A percentile compares a stretch with the other conserved stretches of the same genome.
Evolutionary conservation across 306 rosid species (phyloP).

Genomic region (Castanea sativa): DNA sequence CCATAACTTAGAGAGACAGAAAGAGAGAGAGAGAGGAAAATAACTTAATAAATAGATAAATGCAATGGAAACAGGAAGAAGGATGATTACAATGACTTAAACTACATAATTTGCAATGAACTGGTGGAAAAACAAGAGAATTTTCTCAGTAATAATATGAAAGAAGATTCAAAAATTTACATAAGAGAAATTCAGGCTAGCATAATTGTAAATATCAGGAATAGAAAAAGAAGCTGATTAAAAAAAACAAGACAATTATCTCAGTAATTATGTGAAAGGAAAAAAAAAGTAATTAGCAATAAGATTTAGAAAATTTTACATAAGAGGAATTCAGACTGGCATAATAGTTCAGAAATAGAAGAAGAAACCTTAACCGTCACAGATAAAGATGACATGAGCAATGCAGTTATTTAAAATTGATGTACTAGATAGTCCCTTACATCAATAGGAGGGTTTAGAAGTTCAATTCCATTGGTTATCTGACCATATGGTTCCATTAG

Average conservation of each 20-base stretch:
- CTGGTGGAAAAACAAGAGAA: background rate
- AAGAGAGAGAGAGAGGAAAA: no score
- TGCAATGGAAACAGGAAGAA: background rate
- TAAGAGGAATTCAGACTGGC: constrained; percentile 4
- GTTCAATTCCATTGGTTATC: constrained; percentile 92
- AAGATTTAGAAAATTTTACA: constrained; percentile 6
- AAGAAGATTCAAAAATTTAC: background rate
- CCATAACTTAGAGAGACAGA: background rate
- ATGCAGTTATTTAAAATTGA: constrained; percentile 11
- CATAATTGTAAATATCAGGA: no score
- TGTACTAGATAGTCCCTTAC: constrained; percentile 50
- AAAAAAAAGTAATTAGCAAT: background rate
- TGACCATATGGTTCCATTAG: constrained; percentile 99
- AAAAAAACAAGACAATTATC: background rate
- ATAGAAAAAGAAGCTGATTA: no score
- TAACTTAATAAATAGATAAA: background rate
- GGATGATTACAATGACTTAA: background rate
- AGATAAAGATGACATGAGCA: constrained; percentile 14
- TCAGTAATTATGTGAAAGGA: background rate
- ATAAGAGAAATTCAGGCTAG: no score
- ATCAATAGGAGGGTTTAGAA: constrained; percentile 83
- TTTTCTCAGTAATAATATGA: background rate
- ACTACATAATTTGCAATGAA: background rate
- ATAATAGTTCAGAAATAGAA: constrained; percentile 14
- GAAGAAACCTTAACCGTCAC: background rate